Base-by-base conservation (phyloP, 1,139 yeast genomes). In the Wickerhamomyces sp. region DNA sequence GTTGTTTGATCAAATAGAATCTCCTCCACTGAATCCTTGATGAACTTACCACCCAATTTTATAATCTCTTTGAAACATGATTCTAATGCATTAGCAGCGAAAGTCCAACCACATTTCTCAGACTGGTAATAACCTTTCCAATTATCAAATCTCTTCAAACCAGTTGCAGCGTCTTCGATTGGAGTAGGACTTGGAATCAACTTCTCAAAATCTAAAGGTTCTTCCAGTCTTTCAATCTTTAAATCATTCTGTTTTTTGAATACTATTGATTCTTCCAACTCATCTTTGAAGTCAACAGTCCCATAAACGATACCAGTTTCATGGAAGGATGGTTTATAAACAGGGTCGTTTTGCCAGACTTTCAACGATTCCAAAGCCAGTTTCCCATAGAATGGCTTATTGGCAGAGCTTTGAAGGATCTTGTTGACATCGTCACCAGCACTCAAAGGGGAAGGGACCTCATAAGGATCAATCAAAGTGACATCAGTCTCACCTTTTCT, bases 371-470 rank as follows among this genome's bases (percentile, higher is more conserved):
- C 75, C 11, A 69, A 54, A 0, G 76, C 64, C 48, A 72, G 45
- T 34, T 58, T 58, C 6, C 72, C 61, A 48, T 71, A 69, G 18
- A 62, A 51, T 6, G 50, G 36, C 44, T 44, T 66, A 64, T 35
- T 61, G 50, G 51, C 69, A 67, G 49, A 67, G 71, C 42, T 60
- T 46, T 75, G 63, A 10, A 73, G 65, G 37, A 73, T 70, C 54
- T 73, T 73, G 55, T 72, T 73, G 46, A 65, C 64, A 51, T 73
- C 78, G 46, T 65, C 64, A n/a, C 75, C 73, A 13, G 78, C 78
- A 9, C 76, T 66, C 55, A 70, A 59, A 0, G 72, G 69, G 0
- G 77, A 72, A 11, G 78, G 78, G 8, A 69, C 65, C 31, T 63
- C 59, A 45, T 62, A 64, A 10, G 64, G 64, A 54, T 73, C 78